Conservation (phyloP, 2,329 filamentous ascomycete genomes). For the Apiospora koreana region DNA sequence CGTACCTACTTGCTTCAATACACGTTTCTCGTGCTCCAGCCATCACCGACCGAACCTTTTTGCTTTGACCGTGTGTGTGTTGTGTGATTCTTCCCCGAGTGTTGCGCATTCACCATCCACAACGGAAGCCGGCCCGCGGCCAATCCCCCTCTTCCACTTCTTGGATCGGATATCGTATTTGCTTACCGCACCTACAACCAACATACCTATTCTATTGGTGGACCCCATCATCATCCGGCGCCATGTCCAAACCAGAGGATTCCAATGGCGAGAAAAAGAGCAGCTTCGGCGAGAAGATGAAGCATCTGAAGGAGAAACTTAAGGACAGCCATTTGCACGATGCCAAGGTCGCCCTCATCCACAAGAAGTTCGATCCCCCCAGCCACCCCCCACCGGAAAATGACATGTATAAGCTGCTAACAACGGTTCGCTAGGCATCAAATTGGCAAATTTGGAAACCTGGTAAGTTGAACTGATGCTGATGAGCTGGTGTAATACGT, state of each 20-base stretch:
- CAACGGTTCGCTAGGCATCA: slow-evolving; percentile 43
- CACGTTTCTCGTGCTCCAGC: neutral
- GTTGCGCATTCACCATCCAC: neutral
- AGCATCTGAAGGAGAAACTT: slow-evolving; percentile 54
- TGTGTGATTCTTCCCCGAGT: neutral
- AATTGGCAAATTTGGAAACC: slow-evolving; percentile 63
- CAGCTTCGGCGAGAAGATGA: slow-evolving; percentile 48
- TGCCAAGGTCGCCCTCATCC: slow-evolving; percentile 55
- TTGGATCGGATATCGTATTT: neutral
- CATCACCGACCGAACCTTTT: neutral
- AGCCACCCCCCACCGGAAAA: neutral
- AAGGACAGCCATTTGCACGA: slow-evolving; percentile 56
- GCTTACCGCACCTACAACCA: neutral
- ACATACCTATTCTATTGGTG: neutral
- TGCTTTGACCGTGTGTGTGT: neutral
- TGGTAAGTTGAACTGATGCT: slow-evolving; percentile 43
- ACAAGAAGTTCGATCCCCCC: slow-evolving; percentile 53
- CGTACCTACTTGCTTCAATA: neutral
- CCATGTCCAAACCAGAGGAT: neutral
- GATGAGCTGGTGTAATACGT: slow-evolving; percentile 12
- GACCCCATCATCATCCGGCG: neutral
- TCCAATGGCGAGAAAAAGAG: slow-evolving; percentile 15
- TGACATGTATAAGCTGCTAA: neutral
- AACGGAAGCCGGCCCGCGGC: slow-evolving; percentile 2
- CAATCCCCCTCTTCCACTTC: neutral